Evolutionary conservation across 1,284 basidiomycete species (phyloP), one percentile per base, ranked within the genome.

Genomic region (Cutaneotrichosporon sp.): DNA sequence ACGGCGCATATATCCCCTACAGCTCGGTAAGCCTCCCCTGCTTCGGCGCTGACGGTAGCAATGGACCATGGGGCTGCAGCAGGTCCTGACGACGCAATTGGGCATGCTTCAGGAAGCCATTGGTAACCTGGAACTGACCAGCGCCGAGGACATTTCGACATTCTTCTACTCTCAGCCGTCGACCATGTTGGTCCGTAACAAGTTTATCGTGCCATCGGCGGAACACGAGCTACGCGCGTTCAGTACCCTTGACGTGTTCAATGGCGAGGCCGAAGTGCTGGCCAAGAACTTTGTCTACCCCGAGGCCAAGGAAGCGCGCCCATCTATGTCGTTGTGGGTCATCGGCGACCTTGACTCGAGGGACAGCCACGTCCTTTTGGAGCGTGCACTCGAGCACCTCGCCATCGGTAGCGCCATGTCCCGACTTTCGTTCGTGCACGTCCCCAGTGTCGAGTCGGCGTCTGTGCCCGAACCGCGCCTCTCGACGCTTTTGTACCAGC

Each of bases 151-250:
- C 18, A 79, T 91, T 45, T 75, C 83, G 12, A 86, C 80, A 5
- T 89, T 86, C 74, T 97, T 97, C 76, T 97, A 96, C 69, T 89
- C 96, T 66, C 80, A 91, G 3, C 87, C 90, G 0, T 81, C 80
- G 0, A 84, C 88, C 0, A 78, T 80, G 39, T 77, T 78, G 52
- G 79, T 85, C 21, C 78, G 94, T 14, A 96, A 90, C 68, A 59
- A 61, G 42, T 55, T 66, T 51, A 68, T 75, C 46, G 49, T 73
- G n/a, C 70, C 72, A 4, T 56, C 63, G 20, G 48, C 30, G 58
- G 56, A 64, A 15, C 57, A 61, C 46, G 67, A 63, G 41, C 53
- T 70, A 23, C 51, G 51, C 39, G 39, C 61, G 1, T 58, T 62
- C 60, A 66, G 66, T 46, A 42, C 70, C 7, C 49, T 66, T 9